Evolutionary conservation across 2,329 filamentous ascomycete species (phyloP), one percentile per base, ranked within the genome.

Genomic region (Sporothrix brasiliensis): DNA sequence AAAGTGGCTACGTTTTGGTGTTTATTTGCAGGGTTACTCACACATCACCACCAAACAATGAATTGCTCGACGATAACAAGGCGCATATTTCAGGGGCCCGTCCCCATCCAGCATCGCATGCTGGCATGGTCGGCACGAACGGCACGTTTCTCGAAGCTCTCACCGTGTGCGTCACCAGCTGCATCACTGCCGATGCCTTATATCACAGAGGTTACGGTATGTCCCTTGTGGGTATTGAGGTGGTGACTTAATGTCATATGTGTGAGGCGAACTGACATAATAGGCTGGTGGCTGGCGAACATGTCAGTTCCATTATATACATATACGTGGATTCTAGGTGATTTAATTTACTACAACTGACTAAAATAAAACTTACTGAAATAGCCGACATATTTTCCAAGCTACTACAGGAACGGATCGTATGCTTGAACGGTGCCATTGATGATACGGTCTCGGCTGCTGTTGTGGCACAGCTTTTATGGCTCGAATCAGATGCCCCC

Each of bases 401-500:
- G 77, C 83, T 94, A 6, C 81, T 94, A 21, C 91, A 93, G 89
- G 94, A 98, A 84, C 92, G 94, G 73, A 98, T 98, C 77, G 87
- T 99, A 77, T 97, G 92, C 78, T 87, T 98, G 49, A 97, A 97
- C 77, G 94, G 94, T 77, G 86, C 92, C 77, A 93, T 98, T 71
- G 92, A 98, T 82, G 92, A 97, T 78, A 90, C 88, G 54, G 89
- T 95, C 75, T 97, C 93, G 50, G 94, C 95, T n/a, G 92, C 91
- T 54, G 93, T 98, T 73, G 94, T 98, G 39, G 93, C 95, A 1
- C 96, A 99, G 79, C 89, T 99, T 27, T 91, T 99, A 73, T 99
- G 94, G 87, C 93, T 99, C 80, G 96, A 99, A 85, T 95, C 94
- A 76, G 95, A 99, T 78, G 93, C 92, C 77, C 94, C 94, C 3